These are phyloP conservation scores for Kentomonas sorsogonicus DNA, from an alignment of 208 protist species.

Conservation along the genomic window DNA sequence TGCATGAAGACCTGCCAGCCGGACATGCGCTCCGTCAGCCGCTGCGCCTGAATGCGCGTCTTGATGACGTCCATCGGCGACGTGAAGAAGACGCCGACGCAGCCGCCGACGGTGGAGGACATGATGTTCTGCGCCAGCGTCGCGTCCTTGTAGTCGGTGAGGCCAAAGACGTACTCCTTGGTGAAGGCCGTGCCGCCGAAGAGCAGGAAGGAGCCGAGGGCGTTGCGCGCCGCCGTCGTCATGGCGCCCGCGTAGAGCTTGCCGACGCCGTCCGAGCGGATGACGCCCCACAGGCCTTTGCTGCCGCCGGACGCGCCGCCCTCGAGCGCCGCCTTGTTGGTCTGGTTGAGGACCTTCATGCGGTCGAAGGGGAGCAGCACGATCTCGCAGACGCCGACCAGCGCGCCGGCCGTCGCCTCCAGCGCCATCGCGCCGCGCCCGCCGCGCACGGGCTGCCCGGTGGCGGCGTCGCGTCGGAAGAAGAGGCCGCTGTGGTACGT, in stretches of 20 bases:
- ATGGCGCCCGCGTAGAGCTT: conserved; percentile 51
- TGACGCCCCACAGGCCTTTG: conserved; percentile 27
- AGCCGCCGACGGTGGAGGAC: conserved; percentile 54
- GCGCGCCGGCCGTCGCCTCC: conserved; percentile 47
- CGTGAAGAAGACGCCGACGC: conserved; percentile 48
- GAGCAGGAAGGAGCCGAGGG: conserved; percentile 52
- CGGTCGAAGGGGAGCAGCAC: conserved; percentile 72
- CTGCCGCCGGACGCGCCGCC: too few species aligned
- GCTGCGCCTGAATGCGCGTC: conserved; percentile 73
- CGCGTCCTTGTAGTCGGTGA: conserved; percentile 55
- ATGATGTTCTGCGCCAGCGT: conserved; percentile 67
- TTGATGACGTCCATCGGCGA: conserved; percentile 82
- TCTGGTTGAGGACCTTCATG: conserved; percentile 78
- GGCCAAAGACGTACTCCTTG: conserved; percentile 59
- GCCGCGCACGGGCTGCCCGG: conserved; percentile 15
- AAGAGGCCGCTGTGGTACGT: conserved; percentile 32
- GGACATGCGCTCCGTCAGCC: conserved; percentile 32
- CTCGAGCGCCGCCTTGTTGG: conserved; percentile 44
- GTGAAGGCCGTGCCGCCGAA: conserved; percentile 69
- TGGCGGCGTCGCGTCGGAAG: conserved; percentile 14
- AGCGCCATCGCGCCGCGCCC: conserved; percentile 33
- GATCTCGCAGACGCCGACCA: conserved; percentile 55
- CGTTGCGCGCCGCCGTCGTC: conserved; percentile 60
- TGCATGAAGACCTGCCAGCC: conserved; percentile 45
- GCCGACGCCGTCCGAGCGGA: conserved; percentile 27